Base-by-base conservation (phyloP, 1,284 basidiomycete species). In the Ceratobasidium theobromae region DNA sequence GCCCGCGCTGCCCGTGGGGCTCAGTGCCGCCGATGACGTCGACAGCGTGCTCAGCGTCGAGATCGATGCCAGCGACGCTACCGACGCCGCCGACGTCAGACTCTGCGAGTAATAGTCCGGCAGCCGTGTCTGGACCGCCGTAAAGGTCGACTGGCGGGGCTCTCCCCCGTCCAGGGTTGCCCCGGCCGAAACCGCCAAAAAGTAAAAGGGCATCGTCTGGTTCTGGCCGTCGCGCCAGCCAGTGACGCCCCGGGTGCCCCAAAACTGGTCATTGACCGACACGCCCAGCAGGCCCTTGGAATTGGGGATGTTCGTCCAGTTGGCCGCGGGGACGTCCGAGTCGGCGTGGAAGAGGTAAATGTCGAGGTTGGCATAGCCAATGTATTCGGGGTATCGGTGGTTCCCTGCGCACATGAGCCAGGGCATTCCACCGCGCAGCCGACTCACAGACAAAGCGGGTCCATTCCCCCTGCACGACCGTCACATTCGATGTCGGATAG, bases 211-310 rank as follows among this genome's bases (percentile, higher is more conserved):
- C 76, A 84, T 87, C 12, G 82, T 77, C 62, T 81, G 75, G 71
- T 88, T 82, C 45, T 71, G 67, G 54, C 84, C 83, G 30, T 68
- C 69, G 67, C 79, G 75, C 64, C 68, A 70, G 23, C 80, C 82
- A 87, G 16, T 77, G 70, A 74, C 66, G 46, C 86, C 86, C 55
- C 80, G 75, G 1, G 72, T 43, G 28, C 87, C 88, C 76, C 85
- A 92, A 87, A 89, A 92, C 9, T 79, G 76, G 73, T 93, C 91
- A 72, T 91, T 81, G 46, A 89, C 87, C 35, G 79, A 81, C 1
- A 82, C 75, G 28, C 77, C 79, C 30, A 82, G 72, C 67, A 77
- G 71, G 12, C 89, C 48, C 77, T 76, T 76, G 12, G 83, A 86
- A 71, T 87, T 89, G 4, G 68, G 18, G 1, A 76, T 62, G 66